Conservation (phyloP, 352 stramenopile genomes). For the Pythium utonaiense region DNA sequence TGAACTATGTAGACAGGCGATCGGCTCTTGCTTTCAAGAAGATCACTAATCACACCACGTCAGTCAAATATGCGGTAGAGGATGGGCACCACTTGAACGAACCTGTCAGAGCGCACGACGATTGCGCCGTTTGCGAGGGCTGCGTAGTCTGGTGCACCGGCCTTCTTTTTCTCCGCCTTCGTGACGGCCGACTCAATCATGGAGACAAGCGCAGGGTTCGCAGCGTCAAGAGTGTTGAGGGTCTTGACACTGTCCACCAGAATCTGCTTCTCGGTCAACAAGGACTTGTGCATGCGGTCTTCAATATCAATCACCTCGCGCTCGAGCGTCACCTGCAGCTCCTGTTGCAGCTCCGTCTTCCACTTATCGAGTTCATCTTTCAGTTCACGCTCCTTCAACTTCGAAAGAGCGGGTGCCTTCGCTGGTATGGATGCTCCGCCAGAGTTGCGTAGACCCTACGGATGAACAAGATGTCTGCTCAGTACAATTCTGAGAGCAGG, state of each 20-base stretch:
- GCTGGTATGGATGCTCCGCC: background rate
- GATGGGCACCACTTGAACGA: background rate
- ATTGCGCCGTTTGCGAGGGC: slow-evolving; percentile 60
- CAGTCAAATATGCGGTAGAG: too few relatives aligned
- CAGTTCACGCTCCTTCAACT: slow-evolving; percentile 17
- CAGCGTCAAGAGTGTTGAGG: slow-evolving; percentile 45
- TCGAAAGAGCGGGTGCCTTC: slow-evolving; percentile 1
- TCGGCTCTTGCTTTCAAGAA: slow-evolving; percentile 35
- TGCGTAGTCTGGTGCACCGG: slow-evolving; percentile 57
- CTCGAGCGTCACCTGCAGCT: slow-evolving; percentile 45
- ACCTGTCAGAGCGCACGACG: slow-evolving; percentile 61
- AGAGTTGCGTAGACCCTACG: slow-evolving; percentile 4
- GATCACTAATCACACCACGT: slow-evolving; percentile 36
- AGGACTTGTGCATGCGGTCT: slow-evolving; percentile 47
- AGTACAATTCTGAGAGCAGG: too few relatives aligned
- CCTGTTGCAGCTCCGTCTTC: slow-evolving; percentile 24
- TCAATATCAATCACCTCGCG: slow-evolving; percentile 55
- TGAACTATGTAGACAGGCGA: slow-evolving; percentile 32
- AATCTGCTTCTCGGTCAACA: slow-evolving; percentile 57
- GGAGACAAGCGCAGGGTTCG: slow-evolving; percentile 52
- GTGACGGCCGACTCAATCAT: slow-evolving; percentile 42
- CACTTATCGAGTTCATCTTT: slow-evolving; percentile 28
- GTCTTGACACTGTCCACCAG: slow-evolving; percentile 50
- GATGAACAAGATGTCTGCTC: background rate
- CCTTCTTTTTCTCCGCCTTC: slow-evolving; percentile 41